phyloP scores from a whole-genome alignment of 495 filamentous ascomycete species.

The Lasiosphaeris hirsuta region DNA sequence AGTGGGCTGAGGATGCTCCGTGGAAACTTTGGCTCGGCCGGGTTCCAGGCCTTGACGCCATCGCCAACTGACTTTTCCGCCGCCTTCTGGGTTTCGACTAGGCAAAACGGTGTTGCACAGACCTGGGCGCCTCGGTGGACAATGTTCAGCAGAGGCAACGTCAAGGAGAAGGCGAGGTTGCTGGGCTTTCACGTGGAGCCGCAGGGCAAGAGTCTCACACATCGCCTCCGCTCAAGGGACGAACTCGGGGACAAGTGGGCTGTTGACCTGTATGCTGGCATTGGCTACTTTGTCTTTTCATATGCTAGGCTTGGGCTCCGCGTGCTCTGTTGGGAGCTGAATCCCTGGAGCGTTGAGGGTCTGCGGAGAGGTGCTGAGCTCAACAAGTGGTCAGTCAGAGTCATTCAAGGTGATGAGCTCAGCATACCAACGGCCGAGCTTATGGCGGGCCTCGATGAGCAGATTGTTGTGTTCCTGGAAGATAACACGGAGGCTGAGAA shows the following conservation, averaged over 20 bases:
- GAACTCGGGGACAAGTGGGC: constrained; percentile 39
- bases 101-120: constrained; percentile 78
- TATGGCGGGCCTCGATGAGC: constrained; percentile 29
- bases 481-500: constrained; percentile 57
- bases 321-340: constrained; percentile 86
- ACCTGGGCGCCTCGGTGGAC: constrained; percentile 83
- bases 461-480: constrained; percentile 66
- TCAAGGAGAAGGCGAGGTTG: constrained; percentile 81
- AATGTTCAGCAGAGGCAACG: constrained; percentile 88
- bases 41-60: constrained; percentile 4
- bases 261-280: constrained; percentile 85
- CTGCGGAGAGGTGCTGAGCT: constrained; percentile 61
- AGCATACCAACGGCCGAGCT: constrained; percentile 21
- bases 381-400: constrained; percentile 62
- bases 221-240: background rate
- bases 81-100: constrained; percentile 72
- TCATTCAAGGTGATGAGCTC: constrained; percentile 38
- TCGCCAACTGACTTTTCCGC: constrained; percentile 47
- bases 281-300: constrained; percentile 87
- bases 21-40: constrained; percentile 61
- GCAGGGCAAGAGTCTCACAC: background rate
- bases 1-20: constrained; percentile 57
- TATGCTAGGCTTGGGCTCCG: constrained; percentile 70
- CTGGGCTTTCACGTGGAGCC: constrained; percentile 42
- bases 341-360: constrained; percentile 83